A percentile compares a stretch with the other conserved stretches of the same genome.
Conservation (phyloP, 352 stramenopile species). For the Globisporangium solare region DNA sequence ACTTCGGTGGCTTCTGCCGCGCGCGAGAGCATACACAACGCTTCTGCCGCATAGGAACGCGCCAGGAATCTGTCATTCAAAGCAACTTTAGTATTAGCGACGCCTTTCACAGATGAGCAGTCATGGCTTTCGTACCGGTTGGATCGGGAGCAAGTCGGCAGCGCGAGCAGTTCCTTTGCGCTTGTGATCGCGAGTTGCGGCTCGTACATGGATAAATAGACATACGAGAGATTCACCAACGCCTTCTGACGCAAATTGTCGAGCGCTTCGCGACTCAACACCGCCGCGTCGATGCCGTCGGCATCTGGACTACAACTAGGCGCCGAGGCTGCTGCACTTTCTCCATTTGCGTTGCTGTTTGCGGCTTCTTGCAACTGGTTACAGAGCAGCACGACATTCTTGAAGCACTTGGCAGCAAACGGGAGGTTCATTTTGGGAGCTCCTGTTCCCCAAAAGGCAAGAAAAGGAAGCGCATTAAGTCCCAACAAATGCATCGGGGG, state of each 20-base stretch:
- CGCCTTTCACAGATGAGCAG: neutral
- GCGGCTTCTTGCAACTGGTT: conserved; percentile 62
- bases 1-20: conserved; percentile 71
- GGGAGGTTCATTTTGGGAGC: conserved; percentile 77
- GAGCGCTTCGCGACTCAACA: conserved; percentile 45
- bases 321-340: conserved; percentile 13
- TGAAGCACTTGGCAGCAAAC: conserved; percentile 86
- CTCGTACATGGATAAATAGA: conserved; percentile 90
- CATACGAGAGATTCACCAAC: conserved; percentile 85
- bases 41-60: conserved; percentile 87
- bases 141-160: conserved; percentile 65
- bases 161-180: conserved; percentile 68
- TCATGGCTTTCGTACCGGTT: conserved; percentile 36
- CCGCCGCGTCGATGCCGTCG: conserved; percentile 20
- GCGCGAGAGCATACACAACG: conserved; percentile 84
- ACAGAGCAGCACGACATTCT: conserved; percentile 81
- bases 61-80: conserved; percentile 47
- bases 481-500: neutral
- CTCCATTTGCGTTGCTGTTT: conserved; percentile 21
- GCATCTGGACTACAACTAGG: conserved; percentile 10
- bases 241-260: conserved; percentile 81
- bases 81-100: neutral
- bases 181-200: conserved; percentile 84
- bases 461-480: no score
- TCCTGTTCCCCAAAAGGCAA: conserved; percentile 10